These are phyloP conservation scores for Picochlorum sp. DNA, from an alignment of 139 green algal genomes.

Conservation along the genomic window DNA sequence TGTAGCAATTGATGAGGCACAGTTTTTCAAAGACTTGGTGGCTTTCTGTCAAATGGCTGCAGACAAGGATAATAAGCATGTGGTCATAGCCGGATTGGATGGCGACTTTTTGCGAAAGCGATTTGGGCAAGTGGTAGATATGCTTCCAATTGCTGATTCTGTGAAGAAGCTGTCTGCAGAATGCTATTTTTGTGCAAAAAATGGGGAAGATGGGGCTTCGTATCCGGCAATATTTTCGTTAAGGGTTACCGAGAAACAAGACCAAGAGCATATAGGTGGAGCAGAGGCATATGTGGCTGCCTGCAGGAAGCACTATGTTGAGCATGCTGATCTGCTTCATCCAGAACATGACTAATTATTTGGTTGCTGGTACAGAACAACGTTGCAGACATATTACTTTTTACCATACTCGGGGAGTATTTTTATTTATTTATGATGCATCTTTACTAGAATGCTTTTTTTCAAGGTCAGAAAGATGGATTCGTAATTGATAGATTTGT, in stretches of 20 bases:
- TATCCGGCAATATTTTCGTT: constrained; percentile 54
- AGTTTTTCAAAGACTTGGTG: constrained; percentile 69
- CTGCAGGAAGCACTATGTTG: constrained; percentile 61
- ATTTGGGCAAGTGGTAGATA: constrained; percentile 56
- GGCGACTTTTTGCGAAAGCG: constrained; percentile 54
- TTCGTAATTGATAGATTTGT: too few species aligned
- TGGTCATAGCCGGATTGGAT: constrained; percentile 58
- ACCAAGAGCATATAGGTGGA: constrained; percentile 64
- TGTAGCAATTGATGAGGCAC: constrained; percentile 76
- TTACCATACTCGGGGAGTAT: too few species aligned
- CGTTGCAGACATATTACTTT: too few species aligned
- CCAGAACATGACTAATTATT: background rate
- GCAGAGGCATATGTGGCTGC: constrained; percentile 71
- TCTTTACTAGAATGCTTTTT: too few species aligned
- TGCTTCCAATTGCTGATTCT: constrained; percentile 64
- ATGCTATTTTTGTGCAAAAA: constrained; percentile 49
- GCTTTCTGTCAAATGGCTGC: constrained; percentile 49
- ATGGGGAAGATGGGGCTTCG: background rate
- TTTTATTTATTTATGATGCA: too few species aligned
- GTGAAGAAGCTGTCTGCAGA: constrained; percentile 57
- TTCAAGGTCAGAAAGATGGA: too few species aligned
- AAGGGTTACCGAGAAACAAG: constrained; percentile 36
- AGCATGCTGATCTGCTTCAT: background rate
- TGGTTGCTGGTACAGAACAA: too few species aligned
- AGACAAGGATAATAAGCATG: constrained; percentile 48